A percentile compares a stretch with the other conserved stretches of the same genome.
phyloP scores from a whole-genome alignment of 2,329 filamentous ascomycete genomes.

The Aureobasidium lini region DNA sequence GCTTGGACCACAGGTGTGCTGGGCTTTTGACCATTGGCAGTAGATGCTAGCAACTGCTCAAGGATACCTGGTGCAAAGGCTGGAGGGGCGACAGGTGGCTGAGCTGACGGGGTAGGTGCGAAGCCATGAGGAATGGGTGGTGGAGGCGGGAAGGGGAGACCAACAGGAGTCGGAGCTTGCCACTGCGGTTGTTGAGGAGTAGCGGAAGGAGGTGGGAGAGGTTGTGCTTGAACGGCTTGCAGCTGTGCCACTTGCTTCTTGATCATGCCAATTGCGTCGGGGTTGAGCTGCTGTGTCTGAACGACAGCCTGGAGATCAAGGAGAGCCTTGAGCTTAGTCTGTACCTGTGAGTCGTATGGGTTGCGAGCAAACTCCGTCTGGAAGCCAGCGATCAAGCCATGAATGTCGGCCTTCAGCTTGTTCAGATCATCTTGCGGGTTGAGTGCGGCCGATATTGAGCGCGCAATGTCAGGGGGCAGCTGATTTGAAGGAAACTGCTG shows the following conservation, averaged over 20 bases:
- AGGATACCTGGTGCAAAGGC: constrained; percentile 24
- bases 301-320: constrained; percentile 77
- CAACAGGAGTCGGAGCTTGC: constrained; percentile 19
- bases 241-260: constrained; percentile 78
- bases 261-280: constrained; percentile 75
- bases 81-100: constrained; percentile 20
- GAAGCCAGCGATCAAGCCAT: constrained; percentile 65
- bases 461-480: constrained; percentile 15
- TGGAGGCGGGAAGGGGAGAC: constrained; percentile 22
- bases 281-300: constrained; percentile 67
- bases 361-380: constrained; percentile 68
- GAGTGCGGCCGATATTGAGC: constrained; percentile 14
- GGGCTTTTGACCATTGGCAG: constrained; percentile 29
- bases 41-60: constrained; percentile 26
- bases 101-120: constrained; percentile 20
- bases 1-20: constrained; percentile 30
- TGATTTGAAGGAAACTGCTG: constrained; percentile 11
- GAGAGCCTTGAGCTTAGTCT: constrained; percentile 75
- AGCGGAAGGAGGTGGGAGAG: constrained; percentile 23
- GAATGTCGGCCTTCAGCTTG: constrained; percentile 74
- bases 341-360: constrained; percentile 66
- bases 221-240: constrained; percentile 53
- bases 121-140: constrained; percentile 19
- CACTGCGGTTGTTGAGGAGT: constrained; percentile 23
- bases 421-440: constrained; percentile 35